These are phyloP conservation scores for Sclerotinia sclerotiorum DNA, from an alignment of 2,329 filamentous ascomycete species.

Conservation along the genomic window DNA sequence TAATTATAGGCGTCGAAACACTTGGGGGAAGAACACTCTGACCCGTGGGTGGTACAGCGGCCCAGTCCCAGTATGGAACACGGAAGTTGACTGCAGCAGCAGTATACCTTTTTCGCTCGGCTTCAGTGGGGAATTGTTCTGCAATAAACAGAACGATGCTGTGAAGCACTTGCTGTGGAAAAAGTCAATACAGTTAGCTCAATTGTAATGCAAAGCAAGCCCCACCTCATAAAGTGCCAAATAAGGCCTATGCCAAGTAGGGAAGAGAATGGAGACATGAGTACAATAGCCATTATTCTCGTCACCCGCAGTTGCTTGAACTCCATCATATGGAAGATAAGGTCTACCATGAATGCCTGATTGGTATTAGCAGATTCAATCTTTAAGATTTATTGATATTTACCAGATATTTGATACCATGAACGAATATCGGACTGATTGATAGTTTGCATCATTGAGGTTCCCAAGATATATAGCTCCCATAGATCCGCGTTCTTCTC, in stretches of 20 bases:
- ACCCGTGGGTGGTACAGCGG: slow-evolving; percentile 48
- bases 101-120: slow-evolving; percentile 46
- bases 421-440: slow-evolving; percentile 32
- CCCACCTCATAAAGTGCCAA: slow-evolving; percentile 56
- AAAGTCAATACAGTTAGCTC: slow-evolving; percentile 8
- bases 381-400: background rate
- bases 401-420: slow-evolving; percentile 38
- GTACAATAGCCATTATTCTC: slow-evolving; percentile 35
- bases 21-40: slow-evolving; percentile 51
- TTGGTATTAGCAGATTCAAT: background rate
- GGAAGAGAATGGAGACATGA: slow-evolving; percentile 38
- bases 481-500: slow-evolving; percentile 33
- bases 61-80: slow-evolving; percentile 52
- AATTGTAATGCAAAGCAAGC: background rate
- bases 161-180: slow-evolving; percentile 53
- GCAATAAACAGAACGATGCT: slow-evolving; percentile 50
- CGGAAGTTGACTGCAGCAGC: slow-evolving; percentile 44
- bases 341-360: slow-evolving; percentile 38
- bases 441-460: slow-evolving; percentile 32
- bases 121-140: slow-evolving; percentile 32
- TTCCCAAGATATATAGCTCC: slow-evolving; percentile 37
- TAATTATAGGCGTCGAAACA: slow-evolving; percentile 47
- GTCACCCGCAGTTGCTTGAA: slow-evolving; percentile 26
- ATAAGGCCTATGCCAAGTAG: slow-evolving; percentile 56
- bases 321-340: slow-evolving; percentile 33